Base-by-base conservation (phyloP, 768 basidiomycete species). In the Boletales sp. region DNA sequence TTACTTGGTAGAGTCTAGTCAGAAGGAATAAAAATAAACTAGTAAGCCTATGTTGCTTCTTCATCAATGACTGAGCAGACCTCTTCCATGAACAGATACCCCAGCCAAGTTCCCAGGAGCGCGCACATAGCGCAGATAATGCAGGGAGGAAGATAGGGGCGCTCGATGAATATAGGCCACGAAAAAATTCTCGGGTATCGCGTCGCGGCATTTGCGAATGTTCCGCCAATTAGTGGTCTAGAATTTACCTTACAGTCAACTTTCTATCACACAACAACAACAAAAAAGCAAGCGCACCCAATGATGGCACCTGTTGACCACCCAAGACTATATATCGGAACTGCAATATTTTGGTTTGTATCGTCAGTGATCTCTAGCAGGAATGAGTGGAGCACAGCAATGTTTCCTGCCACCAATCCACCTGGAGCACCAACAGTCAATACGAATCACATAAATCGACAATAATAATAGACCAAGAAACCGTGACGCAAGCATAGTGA, bases 311-410 rank as follows among this genome's bases (percentile, higher is more conserved):
- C 55, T 14, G 34, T 34, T 15, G 34, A 15, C 12, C 12, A 34
- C 12, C 13, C 34, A 17, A 56, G 34, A 15, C 55, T 56, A 19
- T 56, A 56, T 32, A 51, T 46, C 12, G 54, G 41, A 7, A 56
- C 37, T 1, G 54, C 55, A 9, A 56, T 46, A 8, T 56, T 35
- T 36, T 51, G 54, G 5, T 56, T 56, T 11, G 44, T 56, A 6
- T 56, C 48, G 18, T 56, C 55, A 1, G 55, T 56, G 7, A 56
- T 47, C 40, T 56, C 55, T 8, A 35, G 48, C 17, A 56, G 40
- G 4, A 56, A 43, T 0, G 55, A 51, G 21, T 56, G 48, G 11
- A 56, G 6, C 3, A 56, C 54, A 2, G 55, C 55, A 4, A 46
- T 51, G 11, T 46, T 51, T 40, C 44, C 54, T 18, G 40, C 48